Conservation (phyloP, 169 alveolate species). For the Amoebophrya sp. region DNA sequence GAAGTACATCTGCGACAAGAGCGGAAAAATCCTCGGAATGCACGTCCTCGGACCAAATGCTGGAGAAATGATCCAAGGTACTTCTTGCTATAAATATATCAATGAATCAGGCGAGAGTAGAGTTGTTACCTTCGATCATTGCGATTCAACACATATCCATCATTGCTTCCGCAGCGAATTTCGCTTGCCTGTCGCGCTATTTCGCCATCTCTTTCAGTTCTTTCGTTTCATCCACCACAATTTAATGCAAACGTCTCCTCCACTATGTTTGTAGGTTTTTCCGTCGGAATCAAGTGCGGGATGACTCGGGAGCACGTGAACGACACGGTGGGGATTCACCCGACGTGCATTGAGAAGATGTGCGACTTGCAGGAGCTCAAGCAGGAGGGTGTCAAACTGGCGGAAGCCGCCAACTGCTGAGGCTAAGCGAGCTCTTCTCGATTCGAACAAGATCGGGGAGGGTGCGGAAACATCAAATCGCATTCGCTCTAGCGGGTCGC, state of each 20-base stretch:
- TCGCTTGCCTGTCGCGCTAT: no score
- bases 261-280: constrained; percentile 86
- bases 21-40: constrained; percentile 48
- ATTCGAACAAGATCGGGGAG: no score
- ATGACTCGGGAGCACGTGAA: constrained; percentile 68
- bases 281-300: constrained; percentile 79
- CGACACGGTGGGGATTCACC: constrained; percentile 83
- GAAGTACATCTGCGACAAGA: constrained; percentile 35
- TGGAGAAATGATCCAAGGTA: constrained; percentile 65
- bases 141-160: no score
- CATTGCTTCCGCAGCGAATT: constrained; percentile 92
- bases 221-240: no score
- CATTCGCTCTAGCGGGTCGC: no score
- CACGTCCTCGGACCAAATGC: constrained; percentile 66
- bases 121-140: constrained; percentile 88
- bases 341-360: constrained; percentile 46
- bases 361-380: background rate
- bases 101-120: constrained; percentile 60
- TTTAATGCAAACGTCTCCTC: no score
- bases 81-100: background rate
- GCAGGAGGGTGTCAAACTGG: background rate
- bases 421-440: background rate
- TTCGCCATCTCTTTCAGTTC: no score
- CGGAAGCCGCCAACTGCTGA: background rate
- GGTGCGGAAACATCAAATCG: no score